Evolutionary conservation across 495 filamentous ascomycete species (phyloP), one percentile per base, ranked within the genome.

Genomic region (Peziza echinospora): DNA sequence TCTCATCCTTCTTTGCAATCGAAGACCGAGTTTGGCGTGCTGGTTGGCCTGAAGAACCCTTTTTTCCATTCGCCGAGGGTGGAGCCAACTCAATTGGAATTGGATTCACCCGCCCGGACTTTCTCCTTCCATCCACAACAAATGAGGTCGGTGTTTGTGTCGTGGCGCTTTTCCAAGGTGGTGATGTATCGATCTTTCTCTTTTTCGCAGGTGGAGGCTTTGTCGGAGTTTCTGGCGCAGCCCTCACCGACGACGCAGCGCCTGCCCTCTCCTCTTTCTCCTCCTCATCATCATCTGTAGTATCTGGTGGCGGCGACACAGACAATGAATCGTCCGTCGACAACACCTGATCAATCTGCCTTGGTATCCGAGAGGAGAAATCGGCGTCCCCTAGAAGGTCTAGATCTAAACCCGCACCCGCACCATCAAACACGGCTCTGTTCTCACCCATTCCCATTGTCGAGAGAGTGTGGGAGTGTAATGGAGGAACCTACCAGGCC

Each of bases 81-180:
- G 78, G 69, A 53, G 82, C 75, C 46, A 80, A 60, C 49, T 82
- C 78, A 25, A 78, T 51, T n/a, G 80, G 80, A 17, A 81, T 62
- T 24, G 65, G 62, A 59, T 91, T 93, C 47, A 81, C 81, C 51
- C 86, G 70, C 26, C 82, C 82, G 7, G 86, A 93, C 61, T 84
- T 89, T 47, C 89, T 73, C 51, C 75, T 76, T 40, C 89, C 89
- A 64, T 83, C 77, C 51, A 78, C 76, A 21, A 77, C 62, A 52
- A 93, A 82, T 0, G 82, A 79, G 7, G 89, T 83, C 3, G 89
- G 89, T 0, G 87, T 91, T 39, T 92, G 82, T 22, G 75, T 80
- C 41, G 80, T 77, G 44, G 80, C 67, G 60, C 76, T 87, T 66
- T 89, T 96, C 89, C 89, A 97, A 21, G 89, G 89, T 48, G 89